Evolutionary conservation across 371 early-diverging fungal species (phyloP).

Genomic region (Mortierella sp.): DNA sequence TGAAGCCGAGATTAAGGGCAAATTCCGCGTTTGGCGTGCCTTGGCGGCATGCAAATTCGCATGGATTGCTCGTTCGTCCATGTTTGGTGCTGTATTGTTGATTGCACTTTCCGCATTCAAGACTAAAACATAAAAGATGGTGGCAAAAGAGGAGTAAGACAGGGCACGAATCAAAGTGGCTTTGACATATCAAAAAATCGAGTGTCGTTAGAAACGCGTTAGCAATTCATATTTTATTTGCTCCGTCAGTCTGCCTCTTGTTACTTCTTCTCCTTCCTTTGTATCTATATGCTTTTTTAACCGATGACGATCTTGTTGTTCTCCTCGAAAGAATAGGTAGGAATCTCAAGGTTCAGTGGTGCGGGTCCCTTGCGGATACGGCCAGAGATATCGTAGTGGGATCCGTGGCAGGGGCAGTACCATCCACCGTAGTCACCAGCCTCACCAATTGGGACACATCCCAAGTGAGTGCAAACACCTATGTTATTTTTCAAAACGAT

Average conservation of each 20-base stretch:
- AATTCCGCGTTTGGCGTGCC: slow-evolving; percentile 9
- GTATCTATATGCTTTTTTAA: slow-evolving; percentile 53
- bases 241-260: neutral
- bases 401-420: slow-evolving; percentile 99
- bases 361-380: slow-evolving; percentile 99
- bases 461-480: slow-evolving; percentile 98
- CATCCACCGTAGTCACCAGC: slow-evolving; percentile 98
- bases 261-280: neutral
- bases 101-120: neutral
- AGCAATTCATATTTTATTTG: neutral
- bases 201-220: neutral
- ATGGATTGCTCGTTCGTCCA: slow-evolving; percentile 28
- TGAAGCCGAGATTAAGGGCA: slow-evolving; percentile 35
- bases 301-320: slow-evolving; percentile 70
- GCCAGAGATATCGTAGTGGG: slow-evolving; percentile 73
- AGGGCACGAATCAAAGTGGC: slow-evolving; percentile 5
- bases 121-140: slow-evolving; percentile 20
- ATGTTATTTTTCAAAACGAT: neutral
- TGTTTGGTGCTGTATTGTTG: neutral
- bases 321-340: slow-evolving; percentile 79
- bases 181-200: neutral
- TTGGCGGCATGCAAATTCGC: slow-evolving; percentile 26
- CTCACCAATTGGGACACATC: slow-evolving; percentile 98
- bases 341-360: slow-evolving; percentile 97
- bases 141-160: slow-evolving; percentile 22